phyloP scores from a whole-genome alignment of 2,329 filamentous ascomycete species.

The Talaromyces verruculosus region DNA sequence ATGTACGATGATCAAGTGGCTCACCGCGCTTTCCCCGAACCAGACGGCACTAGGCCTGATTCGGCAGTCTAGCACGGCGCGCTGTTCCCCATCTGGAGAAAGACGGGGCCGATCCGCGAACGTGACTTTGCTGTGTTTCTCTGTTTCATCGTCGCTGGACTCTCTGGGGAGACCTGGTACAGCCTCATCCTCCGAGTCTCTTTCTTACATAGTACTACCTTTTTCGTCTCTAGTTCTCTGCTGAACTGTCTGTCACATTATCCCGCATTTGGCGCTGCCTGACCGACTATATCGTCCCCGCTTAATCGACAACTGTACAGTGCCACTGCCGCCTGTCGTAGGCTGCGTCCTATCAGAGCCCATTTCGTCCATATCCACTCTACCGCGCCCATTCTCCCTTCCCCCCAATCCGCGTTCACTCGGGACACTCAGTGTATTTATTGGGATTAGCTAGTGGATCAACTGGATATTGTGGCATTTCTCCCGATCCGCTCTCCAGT shows the following conservation, averaged over 20 bases:
- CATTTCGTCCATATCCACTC: background rate
- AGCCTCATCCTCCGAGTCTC: background rate
- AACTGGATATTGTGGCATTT: slow-evolving; percentile 19
- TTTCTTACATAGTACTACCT: no score
- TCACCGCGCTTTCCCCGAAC: background rate
- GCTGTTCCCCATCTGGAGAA: slow-evolving; percentile 16
- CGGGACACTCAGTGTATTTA: background rate
- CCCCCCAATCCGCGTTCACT: slow-evolving; percentile 13
- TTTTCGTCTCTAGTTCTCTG: background rate
- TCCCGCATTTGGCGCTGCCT: background rate
- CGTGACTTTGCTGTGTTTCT: slow-evolving; percentile 13
- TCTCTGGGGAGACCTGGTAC: slow-evolving; percentile 5
- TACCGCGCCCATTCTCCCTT: slow-evolving; percentile 1
- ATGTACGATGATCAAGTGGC: slow-evolving; percentile 17
- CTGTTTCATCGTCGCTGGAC: slow-evolving; percentile 21
- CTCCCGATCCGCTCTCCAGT: slow-evolving; percentile 22
- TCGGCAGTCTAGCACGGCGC: background rate
- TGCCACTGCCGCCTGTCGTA: background rate
- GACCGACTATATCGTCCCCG: background rate
- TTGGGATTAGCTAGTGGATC: slow-evolving; percentile 15
- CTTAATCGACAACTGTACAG: slow-evolving; percentile 3
- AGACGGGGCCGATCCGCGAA: slow-evolving; percentile 8
- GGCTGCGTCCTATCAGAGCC: slow-evolving; percentile 2
- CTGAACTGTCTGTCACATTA: background rate
- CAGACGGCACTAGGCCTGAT: background rate